phyloP scores from a whole-genome alignment of 169 alveolate species.

The Perkinsus olseni region DNA sequence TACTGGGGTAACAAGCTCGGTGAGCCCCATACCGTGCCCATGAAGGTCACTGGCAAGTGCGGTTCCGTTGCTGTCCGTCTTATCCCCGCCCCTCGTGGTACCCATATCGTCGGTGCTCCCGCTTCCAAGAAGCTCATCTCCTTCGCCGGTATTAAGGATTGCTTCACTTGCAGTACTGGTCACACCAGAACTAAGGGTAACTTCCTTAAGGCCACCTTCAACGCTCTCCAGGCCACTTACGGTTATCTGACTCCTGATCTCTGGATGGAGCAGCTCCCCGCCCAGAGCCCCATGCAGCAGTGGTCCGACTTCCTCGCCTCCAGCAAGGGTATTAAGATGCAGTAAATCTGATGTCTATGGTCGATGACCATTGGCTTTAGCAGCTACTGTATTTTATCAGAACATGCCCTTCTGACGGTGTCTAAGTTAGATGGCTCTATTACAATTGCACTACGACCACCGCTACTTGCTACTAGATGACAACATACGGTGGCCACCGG shows the following conservation, averaged over 20 bases:
- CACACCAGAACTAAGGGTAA: conserved; percentile 96
- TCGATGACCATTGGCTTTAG: too few relatives aligned
- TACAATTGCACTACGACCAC: neutral
- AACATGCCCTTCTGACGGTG: neutral
- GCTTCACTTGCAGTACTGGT: conserved; percentile 95
- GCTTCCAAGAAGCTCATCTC: conserved; percentile 83
- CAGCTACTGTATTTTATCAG: too few relatives aligned
- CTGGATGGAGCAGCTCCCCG: conserved; percentile 81
- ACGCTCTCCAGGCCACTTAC: conserved; percentile 91
- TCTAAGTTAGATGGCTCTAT: neutral
- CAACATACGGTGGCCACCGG: too few relatives aligned
- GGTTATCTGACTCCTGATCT: conserved; percentile 99
- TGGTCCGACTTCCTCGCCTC: conserved; percentile 82
- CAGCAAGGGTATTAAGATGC: neutral
- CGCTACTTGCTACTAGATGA: too few relatives aligned
- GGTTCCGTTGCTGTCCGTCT: conserved; percentile 99
- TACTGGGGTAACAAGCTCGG: conserved; percentile 99
- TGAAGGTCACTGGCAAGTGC: conserved; percentile 98
- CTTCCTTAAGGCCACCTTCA: conserved; percentile 91
- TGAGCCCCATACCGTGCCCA: conserved; percentile 98
- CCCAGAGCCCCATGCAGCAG: conserved; percentile 84
- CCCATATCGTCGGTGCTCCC: conserved; percentile 98
- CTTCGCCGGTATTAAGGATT: conserved; percentile 98
- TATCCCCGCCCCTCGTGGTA: conserved; percentile 99
- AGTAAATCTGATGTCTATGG: too few relatives aligned